Percentiles rank a stretch among this genome's conserved stretches.
These are phyloP conservation scores for Calonectria hongkongensis DNA, from an alignment of 2,329 filamentous ascomycete genomes.

Conservation along the genomic window DNA sequence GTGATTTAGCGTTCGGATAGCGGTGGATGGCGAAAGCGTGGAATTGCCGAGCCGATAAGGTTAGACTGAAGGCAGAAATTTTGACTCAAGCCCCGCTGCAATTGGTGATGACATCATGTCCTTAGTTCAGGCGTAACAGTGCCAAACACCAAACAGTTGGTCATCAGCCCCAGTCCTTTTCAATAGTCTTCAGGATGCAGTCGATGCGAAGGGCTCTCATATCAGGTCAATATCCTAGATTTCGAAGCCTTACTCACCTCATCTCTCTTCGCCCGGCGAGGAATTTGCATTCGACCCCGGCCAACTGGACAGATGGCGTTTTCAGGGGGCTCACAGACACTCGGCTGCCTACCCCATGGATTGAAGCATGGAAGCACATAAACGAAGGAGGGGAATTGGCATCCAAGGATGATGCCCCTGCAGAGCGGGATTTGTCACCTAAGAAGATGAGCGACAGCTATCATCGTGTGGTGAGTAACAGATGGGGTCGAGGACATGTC, in stretches of 20 bases:
- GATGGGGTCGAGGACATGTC: not conserved
- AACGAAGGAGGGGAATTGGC: not conserved
- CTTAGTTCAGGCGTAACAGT: not conserved
- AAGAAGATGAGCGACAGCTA: slow-evolving; percentile 59
- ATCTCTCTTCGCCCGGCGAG: not conserved
- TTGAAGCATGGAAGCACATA: slow-evolving; percentile 50
- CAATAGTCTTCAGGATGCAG: slow-evolving; percentile 1
- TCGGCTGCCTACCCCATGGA: slow-evolving; percentile 55
- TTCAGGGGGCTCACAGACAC: slow-evolving; percentile 54
- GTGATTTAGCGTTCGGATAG: not conserved
- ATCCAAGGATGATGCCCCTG: slow-evolving; percentile 30
- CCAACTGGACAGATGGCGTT: slow-evolving; percentile 53
- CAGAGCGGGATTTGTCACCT: slow-evolving; percentile 53
- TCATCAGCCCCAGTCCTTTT: not conserved
- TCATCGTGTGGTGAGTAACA: slow-evolving; percentile 52
- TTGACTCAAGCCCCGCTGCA: slow-evolving; percentile 7
- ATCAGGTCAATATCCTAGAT: not conserved
- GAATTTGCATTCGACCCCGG: slow-evolving; percentile 47
- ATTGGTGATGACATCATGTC: slow-evolving; percentile 12
- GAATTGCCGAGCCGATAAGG: slow-evolving; percentile 18
- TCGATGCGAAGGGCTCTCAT: not conserved
- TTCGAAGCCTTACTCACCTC: not conserved
- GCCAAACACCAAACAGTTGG: not conserved
- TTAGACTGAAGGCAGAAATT: not conserved
- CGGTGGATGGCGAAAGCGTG: not conserved